These are phyloP conservation scores for Mortierella polycephala DNA, from an alignment of 371 early-diverging fungal genomes.

Conservation along the genomic window DNA sequence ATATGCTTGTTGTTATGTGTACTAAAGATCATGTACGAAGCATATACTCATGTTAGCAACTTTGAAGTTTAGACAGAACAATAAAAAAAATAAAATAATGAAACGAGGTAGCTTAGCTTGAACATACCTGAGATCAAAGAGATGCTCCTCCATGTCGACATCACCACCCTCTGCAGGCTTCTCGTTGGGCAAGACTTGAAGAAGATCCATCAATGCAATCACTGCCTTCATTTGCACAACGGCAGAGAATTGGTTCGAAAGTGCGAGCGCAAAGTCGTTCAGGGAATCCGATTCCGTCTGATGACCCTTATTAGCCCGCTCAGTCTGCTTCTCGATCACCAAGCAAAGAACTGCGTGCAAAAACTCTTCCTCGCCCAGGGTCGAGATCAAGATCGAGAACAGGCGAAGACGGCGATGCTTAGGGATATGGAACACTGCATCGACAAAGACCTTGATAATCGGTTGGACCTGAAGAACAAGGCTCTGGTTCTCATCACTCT, in stretches of 20 bases:
- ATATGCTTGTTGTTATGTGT: conserved; percentile 72
- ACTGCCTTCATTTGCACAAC: conserved; percentile 77
- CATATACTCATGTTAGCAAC: neutral
- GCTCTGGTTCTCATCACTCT: conserved; percentile 58
- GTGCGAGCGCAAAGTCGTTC: conserved; percentile 73
- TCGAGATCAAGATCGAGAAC: conserved; percentile 83
- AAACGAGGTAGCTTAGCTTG: neutral
- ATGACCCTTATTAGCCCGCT: conserved; percentile 62
- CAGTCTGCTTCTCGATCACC: conserved; percentile 78
- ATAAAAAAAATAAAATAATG: neutral
- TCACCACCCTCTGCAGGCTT: conserved; percentile 59
- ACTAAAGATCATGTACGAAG: neutral
- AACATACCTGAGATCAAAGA: conserved; percentile 61
- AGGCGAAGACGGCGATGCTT: conserved; percentile 90
- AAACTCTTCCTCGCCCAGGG: conserved; percentile 83
- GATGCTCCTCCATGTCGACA: conserved; percentile 49
- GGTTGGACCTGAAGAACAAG: conserved; percentile 69
- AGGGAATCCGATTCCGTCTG: conserved; percentile 67
- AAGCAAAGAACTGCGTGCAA: conserved; percentile 79
- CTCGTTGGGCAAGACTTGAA: conserved; percentile 75
- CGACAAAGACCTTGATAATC: conserved; percentile 90
- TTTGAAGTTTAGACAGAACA: neutral
- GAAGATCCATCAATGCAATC: conserved; percentile 65
- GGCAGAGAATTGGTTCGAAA: conserved; percentile 73
- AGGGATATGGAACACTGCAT: conserved; percentile 93